phyloP scores from a whole-genome alignment of 805 yeast genomes.

The Cyberlindnera mrakii region DNA sequence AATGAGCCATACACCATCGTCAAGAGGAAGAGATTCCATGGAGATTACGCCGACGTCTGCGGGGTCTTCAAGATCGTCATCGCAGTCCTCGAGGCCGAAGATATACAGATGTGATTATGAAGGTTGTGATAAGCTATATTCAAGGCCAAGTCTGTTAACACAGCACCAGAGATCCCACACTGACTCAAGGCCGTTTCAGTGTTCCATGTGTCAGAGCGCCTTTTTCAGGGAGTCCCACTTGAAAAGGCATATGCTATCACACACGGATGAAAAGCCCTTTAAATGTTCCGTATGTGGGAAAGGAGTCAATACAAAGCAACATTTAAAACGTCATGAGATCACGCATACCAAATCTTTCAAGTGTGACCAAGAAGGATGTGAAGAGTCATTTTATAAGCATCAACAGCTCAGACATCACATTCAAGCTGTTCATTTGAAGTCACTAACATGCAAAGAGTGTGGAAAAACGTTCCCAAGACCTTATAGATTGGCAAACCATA shows the following conservation, averaged over 20 bases:
- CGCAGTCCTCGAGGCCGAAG: conserved; percentile 45
- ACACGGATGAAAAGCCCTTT: conserved; percentile 59
- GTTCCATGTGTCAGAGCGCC: conserved; percentile 56
- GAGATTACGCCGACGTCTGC: conserved; percentile 5
- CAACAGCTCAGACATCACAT: conserved; percentile 73
- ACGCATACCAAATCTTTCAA: conserved; percentile 67
- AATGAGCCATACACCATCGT: background rate
- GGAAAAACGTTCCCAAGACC: conserved; percentile 59
- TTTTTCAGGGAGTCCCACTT: conserved; percentile 80
- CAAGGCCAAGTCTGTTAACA: conserved; percentile 74
- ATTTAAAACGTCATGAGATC: conserved; percentile 72
- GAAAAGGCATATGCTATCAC: conserved; percentile 65
- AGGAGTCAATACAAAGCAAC: conserved; percentile 78
- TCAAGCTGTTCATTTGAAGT: conserved; percentile 50
- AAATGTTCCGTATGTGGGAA: conserved; percentile 72
- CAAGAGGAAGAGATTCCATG: conserved; percentile 1
- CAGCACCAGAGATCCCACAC: conserved; percentile 80
- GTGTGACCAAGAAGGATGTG: conserved; percentile 60
- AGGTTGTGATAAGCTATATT: conserved; percentile 70
- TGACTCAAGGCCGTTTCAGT: conserved; percentile 69
- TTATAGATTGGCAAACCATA: conserved; percentile 60
- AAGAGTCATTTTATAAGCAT: conserved; percentile 64
- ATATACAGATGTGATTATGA: conserved; percentile 54
- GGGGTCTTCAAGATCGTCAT: conserved; percentile 23
- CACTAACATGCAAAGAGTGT: conserved; percentile 56